Evolutionary conservation across 139 green algal species (phyloP), one percentile per base, ranked within the genome.

Genomic region (Edaphochlamys debaryana): DNA sequence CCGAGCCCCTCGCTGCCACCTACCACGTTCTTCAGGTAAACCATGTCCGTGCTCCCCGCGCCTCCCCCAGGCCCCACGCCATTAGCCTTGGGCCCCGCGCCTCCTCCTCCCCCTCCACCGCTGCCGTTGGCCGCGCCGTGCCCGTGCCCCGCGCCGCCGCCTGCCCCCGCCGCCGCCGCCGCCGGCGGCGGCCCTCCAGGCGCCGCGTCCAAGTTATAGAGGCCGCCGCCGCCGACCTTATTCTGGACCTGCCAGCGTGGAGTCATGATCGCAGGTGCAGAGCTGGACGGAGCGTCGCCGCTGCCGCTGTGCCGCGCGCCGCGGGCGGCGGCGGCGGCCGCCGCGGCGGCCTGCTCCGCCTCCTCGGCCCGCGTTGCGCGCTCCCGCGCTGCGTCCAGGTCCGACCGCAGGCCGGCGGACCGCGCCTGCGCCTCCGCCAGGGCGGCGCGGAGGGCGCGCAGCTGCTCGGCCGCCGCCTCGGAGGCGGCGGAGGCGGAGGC

Each of bases 1-100:
- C n/a, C n/a, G n/a, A n/a, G n/a, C n/a, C n/a, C n/a, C n/a, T n/a
- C n/a, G n/a, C n/a, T n/a, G n/a, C n/a, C n/a, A n/a, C n/a, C n/a
- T n/a, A n/a, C 38, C 68, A 95, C 90, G 63, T 95, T 95, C 78
- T 92, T 94, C 54, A 95, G 67, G 78, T 95, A 94, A 42, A 94
- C 45, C 4, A 94, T 69, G 70, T 95, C 92, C 67, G 92, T 86
- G 0, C 83, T 82, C 37, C 56, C 48, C 37, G 79, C 52, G 30
- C 23, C 50, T n/a, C n/a, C n/a, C n/a, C n/a, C n/a, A n/a, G n/a
- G n/a, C n/a, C n/a, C n/a, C n/a, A n/a, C n/a, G n/a, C n/a, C n/a
- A n/a, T n/a, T n/a, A n/a, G n/a, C n/a, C n/a, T n/a, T n/a, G n/a
- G n/a, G n/a, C n/a, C n/a, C n/a, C n/a, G n/a, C n/a, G n/a, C n/a